A percentile compares a stretch with the other conserved stretches of the same genome.
Evolutionary conservation across 306 rosid species (phyloP).

Genomic region (Gastrolobium bilobum): DNA sequence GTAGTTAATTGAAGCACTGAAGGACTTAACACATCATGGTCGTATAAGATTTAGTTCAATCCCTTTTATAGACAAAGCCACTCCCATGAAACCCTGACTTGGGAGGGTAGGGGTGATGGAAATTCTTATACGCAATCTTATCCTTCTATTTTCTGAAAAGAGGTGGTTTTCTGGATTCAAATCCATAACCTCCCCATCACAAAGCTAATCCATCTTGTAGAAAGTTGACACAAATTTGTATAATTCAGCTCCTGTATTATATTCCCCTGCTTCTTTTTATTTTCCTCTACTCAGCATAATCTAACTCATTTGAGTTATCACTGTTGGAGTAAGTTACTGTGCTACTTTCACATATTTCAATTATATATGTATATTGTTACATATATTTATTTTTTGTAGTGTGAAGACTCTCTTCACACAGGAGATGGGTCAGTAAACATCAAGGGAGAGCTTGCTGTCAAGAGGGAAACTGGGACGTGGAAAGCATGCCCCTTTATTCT

Average conservation of each 20-base stretch:
- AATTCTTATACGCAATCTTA: too few relatives aligned
- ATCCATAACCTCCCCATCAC: too few relatives aligned
- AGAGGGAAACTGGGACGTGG: conserved; percentile 66
- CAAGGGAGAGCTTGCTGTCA: conserved; percentile 59
- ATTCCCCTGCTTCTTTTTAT: background rate
- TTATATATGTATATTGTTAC: background rate
- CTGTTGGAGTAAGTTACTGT: background rate
- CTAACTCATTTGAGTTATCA: background rate
- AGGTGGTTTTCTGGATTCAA: too few relatives aligned
- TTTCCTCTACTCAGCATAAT: background rate
- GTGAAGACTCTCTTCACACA: conserved; percentile 49
- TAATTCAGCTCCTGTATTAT: background rate
- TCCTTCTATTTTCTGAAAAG: too few relatives aligned
- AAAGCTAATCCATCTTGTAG: background rate
- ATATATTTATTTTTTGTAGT: conserved; percentile 42
- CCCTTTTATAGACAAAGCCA: background rate
- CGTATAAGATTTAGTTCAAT: conserved; percentile 2
- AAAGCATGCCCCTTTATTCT: conserved; percentile 72
- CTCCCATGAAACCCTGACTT: too few relatives aligned
- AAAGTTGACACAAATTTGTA: background rate
- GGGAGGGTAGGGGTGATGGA: too few relatives aligned
- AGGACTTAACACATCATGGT: background rate
- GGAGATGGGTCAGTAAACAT: conserved; percentile 68
- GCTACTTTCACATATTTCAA: background rate
- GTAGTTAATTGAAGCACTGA: background rate